Conservation (phyloP, 108 stramenopile species). For the Discostella pseudostelligera region DNA sequence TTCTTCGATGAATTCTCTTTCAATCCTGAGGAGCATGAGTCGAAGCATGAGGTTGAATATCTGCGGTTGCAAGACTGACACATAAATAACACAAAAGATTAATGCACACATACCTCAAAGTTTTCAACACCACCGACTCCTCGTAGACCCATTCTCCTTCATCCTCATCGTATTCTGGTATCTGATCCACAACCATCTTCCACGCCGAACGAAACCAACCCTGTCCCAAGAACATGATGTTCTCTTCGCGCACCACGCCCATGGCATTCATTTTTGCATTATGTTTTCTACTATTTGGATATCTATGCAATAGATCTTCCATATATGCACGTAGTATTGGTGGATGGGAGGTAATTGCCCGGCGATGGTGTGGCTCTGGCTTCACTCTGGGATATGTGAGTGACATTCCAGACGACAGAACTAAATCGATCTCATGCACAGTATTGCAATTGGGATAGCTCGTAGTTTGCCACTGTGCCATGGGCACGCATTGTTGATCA, state of each 20-base stretch:
- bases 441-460: slow-evolving; percentile 76
- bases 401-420: slow-evolving; percentile 36
- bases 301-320: not conserved
- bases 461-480: slow-evolving; percentile 71
- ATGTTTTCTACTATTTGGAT: slow-evolving; percentile 4
- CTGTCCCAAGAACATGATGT: slow-evolving; percentile 62
- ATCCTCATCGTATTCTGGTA: slow-evolving; percentile 29
- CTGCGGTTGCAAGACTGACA: not conserved
- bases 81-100: not conserved
- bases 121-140: slow-evolving; percentile 71
- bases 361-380: slow-evolving; percentile 6
- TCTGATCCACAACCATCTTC: slow-evolving; percentile 40
- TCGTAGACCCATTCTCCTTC: slow-evolving; percentile 20
- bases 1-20: slow-evolving; percentile 78
- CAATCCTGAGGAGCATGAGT: slow-evolving; percentile 35
- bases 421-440: slow-evolving; percentile 69
- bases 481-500: slow-evolving; percentile 63
- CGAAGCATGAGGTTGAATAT: not conserved
- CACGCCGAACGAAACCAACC: slow-evolving; percentile 87
- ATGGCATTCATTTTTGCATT: slow-evolving; percentile 29
- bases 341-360: slow-evolving; percentile 25
- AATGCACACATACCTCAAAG: slow-evolving; percentile 46
- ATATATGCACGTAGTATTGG: slow-evolving; percentile 12
- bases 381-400: slow-evolving; percentile 11
- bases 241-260: slow-evolving; percentile 29